Evolutionary conservation across 2,329 filamentous ascomycete genomes (phyloP), one percentile per base, ranked within the genome.

Genomic region (Akanthomyces muscarius): DNA sequence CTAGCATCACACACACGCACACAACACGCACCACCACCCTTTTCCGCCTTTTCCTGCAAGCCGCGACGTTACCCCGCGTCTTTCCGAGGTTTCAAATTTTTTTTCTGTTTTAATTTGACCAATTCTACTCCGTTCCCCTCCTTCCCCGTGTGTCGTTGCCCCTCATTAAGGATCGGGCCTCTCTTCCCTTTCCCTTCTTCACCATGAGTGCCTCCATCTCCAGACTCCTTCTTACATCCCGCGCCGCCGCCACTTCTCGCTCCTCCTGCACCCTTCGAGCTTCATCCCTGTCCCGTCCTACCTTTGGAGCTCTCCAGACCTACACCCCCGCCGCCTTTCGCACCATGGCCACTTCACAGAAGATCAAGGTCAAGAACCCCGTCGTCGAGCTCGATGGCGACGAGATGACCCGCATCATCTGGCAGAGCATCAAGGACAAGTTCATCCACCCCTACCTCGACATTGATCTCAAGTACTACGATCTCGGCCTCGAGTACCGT

Each of bases 321-420:
- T 68, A 71, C 56, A 75, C 91, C 0, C 88, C 89, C 33, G 88
- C 96, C n/a, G 90, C 91, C 2, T 86, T 90, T 68, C 76, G 77
- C 75, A 82, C 77, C 71, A 86, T 88, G 85, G 81, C 83, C 63
- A 77, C 83, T 69, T 61, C 69, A 71, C 82, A 85, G 74, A 99
- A 98, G 89, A 98, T 98, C 86, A 95, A 96, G 86, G 95, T 99
- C 83, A 93, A 96, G 88, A 98, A 97, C 80, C 95, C 95, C 69
- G 89, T 99, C 76, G 95, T 99, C 77, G 95, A 98, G 83, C 86
- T 98, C 72, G 94, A 98, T 77, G 94, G 94, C 73, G 87, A 89
- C 72, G 87, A 92, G 88, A 98, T 98, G 95, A 99, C 95, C 71
- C 86, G 95, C 73, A 93, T 99, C 77, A 99, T 99, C 83, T 99